Evolutionary conservation across 2,329 filamentous ascomycete genomes (phyloP).

Genomic region (Fusarium musae): DNA sequence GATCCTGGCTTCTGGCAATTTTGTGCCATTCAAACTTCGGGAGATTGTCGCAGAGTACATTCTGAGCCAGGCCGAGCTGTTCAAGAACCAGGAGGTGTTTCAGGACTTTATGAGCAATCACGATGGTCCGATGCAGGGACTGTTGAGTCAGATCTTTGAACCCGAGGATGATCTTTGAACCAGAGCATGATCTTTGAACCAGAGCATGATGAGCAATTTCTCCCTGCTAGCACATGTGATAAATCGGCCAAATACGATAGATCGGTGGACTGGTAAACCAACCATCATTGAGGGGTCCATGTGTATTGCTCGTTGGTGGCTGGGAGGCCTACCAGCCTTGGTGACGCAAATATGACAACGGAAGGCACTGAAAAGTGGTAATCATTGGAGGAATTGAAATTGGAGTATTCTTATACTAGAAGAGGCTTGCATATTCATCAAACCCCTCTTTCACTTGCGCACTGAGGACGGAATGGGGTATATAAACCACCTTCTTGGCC

Average conservation of each 20-base stretch:
- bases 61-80: background rate
- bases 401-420: too few relatives aligned
- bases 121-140: background rate
- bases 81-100: background rate
- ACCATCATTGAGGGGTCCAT: too few relatives aligned
- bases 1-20: fast-evolving
- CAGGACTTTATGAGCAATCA: background rate
- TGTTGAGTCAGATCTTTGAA: background rate
- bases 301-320: background rate
- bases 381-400: too few relatives aligned
- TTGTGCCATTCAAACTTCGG: fast-evolving
- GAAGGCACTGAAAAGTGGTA: too few relatives aligned
- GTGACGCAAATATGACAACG: background rate
- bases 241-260: too few relatives aligned
- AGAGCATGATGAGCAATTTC: too few relatives aligned
- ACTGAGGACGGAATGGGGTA: too few relatives aligned
- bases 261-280: too few relatives aligned
- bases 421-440: background rate
- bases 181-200: too few relatives aligned
- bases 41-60: background rate
- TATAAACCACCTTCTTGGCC: too few relatives aligned
- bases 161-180: background rate
- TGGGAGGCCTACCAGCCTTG: background rate
- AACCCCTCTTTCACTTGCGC: too few relatives aligned
- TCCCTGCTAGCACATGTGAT: too few relatives aligned